A percentile compares a stretch with the other conserved stretches of the same genome.
phyloP scores from a whole-genome alignment of 176 grass and related monocot species.

The Triticum monococcum region DNA sequence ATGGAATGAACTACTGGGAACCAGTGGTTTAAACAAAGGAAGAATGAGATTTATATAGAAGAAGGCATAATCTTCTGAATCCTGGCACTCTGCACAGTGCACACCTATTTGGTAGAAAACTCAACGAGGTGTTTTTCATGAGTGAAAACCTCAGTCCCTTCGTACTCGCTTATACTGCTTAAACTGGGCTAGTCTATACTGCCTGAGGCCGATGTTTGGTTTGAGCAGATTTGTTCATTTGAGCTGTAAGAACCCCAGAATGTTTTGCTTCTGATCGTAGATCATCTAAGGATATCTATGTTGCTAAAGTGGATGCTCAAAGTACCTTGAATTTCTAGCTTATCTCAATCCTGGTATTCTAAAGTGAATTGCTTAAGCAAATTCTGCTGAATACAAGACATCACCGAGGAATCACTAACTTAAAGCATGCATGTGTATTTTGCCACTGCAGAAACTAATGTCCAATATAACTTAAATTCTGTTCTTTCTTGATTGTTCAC shows the following conservation, averaged over 20 bases:
- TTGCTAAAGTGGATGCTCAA: slow-evolving; percentile 1
- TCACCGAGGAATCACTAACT: slow-evolving; percentile 14
- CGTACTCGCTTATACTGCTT: background rate
- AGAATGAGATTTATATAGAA: slow-evolving; percentile 5
- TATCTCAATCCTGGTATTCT: background rate
- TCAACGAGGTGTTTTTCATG: background rate
- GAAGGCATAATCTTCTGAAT: background rate
- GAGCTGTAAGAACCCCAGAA: background rate
- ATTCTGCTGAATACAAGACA: slow-evolving; percentile 5
- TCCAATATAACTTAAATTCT: background rate
- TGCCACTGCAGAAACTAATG: background rate
- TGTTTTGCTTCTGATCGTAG: slow-evolving; percentile 2
- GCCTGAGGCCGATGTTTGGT: background rate
- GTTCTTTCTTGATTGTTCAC: slow-evolving; percentile 33
- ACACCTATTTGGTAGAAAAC: background rate
- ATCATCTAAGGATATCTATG: background rate
- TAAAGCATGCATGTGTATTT: slow-evolving; percentile 3
- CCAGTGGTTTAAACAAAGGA: slow-evolving; percentile 23
- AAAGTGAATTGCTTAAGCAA: slow-evolving; percentile 17
- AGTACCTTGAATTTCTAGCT: slow-evolving; percentile 3
- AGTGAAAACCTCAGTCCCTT: background rate
- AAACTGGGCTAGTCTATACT: background rate
- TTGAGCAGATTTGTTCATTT: background rate
- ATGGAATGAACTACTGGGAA: slow-evolving; percentile 6
- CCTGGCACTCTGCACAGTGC: background rate